phyloP scores from a whole-genome alignment of 164 flowering plant species.

The Pachysandra terminalis region DNA sequence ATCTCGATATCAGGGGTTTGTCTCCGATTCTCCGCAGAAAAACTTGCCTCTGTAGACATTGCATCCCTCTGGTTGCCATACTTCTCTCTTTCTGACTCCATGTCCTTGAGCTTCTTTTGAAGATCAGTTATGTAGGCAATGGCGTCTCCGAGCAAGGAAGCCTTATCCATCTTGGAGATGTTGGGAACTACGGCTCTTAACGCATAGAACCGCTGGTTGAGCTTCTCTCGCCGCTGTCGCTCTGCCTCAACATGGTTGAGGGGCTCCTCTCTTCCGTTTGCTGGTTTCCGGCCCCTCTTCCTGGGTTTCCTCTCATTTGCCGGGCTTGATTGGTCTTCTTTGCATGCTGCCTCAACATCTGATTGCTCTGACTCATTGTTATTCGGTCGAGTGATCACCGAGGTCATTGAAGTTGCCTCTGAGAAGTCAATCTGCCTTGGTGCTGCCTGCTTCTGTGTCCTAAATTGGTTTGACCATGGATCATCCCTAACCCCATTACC shows the following conservation, averaged over 20 bases:
- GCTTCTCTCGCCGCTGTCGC: slow-evolving; percentile 20
- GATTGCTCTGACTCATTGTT: slow-evolving; percentile 68
- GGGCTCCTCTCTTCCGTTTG: neutral
- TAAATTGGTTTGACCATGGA: slow-evolving; percentile 34
- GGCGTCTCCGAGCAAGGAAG: slow-evolving; percentile 15
- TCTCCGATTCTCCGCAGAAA: slow-evolving; percentile 21
- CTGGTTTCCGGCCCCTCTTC: slow-evolving; percentile 7
- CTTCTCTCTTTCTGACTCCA: slow-evolving; percentile 26
- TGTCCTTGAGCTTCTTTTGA: neutral
- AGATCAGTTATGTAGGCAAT: slow-evolving; percentile 13
- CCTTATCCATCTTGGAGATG: slow-evolving; percentile 23
- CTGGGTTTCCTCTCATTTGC: slow-evolving; percentile 14
- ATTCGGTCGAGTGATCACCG: slow-evolving; percentile 27
- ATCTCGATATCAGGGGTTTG: slow-evolving; percentile 47
- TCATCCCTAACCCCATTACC: slow-evolving; percentile 45
- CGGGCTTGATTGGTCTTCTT: slow-evolving; percentile 44
- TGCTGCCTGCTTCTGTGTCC: slow-evolving; percentile 48
- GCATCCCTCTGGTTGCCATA: slow-evolving; percentile 32
- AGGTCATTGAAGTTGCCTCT: slow-evolving; percentile 48
- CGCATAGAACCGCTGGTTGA: slow-evolving; percentile 16
- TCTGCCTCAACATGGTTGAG: slow-evolving; percentile 21
- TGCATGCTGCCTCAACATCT: slow-evolving; percentile 66
- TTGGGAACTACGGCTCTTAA: slow-evolving; percentile 16
- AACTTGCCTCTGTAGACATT: slow-evolving; percentile 23
- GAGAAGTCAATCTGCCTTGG: slow-evolving; percentile 80